Conservation (phyloP, 768 basidiomycete genomes). For the Peribolospora baueri region DNA sequence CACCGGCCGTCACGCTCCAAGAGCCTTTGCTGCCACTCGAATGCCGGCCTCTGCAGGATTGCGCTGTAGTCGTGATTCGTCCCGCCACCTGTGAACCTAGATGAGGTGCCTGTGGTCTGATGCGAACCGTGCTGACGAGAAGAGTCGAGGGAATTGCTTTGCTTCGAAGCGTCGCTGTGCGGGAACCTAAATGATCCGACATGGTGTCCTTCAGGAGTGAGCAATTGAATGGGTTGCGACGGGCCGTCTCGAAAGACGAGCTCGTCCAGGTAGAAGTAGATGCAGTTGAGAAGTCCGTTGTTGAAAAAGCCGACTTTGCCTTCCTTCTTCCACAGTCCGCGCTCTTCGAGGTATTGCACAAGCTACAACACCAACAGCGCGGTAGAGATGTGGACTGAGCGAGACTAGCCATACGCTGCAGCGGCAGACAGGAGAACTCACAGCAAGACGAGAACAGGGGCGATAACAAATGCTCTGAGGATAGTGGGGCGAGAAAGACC, state of each 20-base stretch:
- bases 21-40: not conserved
- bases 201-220: conserved; percentile 29
- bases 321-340: conserved; percentile 32
- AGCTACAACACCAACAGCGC: conserved; percentile 14
- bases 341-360: conserved; percentile 38
- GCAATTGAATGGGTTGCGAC: not conserved
- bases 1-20: too few relatives aligned
- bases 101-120: not conserved
- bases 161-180: conserved; percentile 10
- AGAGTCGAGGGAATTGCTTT: not conserved
- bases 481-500: conserved; percentile 49
- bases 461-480: conserved; percentile 46
- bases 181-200: conserved; percentile 36
- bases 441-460: too few relatives aligned
- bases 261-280: conserved; percentile 48
- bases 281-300: conserved; percentile 32
- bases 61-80: conserved; percentile 33
- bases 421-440: not conserved
- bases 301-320: conserved; percentile 19
- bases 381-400: conserved; percentile 10
- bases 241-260: conserved; percentile 32
- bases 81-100: conserved; percentile 22
- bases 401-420: conserved; percentile 33
- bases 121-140: not conserved
- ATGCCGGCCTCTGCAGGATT: conserved; percentile 37